A percentile compares a stretch with the other conserved stretches of the same genome.
These are phyloP conservation scores for Fusarium nodosum DNA, from an alignment of 2,329 filamentous ascomycete species.

Conservation along the genomic window DNA sequence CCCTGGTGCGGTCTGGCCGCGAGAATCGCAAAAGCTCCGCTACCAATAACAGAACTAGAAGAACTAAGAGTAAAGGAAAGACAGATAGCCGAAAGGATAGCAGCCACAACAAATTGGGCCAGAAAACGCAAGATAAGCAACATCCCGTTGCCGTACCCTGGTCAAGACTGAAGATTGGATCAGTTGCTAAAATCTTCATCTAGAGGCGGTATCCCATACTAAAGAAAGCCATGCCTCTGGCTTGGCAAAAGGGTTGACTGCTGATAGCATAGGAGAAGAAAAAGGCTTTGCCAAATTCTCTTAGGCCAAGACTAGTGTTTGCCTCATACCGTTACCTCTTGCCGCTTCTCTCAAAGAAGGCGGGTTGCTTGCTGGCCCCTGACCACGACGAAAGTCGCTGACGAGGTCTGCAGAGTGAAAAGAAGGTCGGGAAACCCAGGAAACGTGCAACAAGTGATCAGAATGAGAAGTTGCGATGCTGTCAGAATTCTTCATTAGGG, in stretches of 20 bases:
- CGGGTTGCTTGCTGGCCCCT: neutral
- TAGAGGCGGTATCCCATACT: neutral
- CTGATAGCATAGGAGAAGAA: neutral
- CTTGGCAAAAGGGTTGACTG: neutral
- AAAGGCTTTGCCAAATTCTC: neutral
- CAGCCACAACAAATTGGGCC: neutral
- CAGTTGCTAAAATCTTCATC: neutral
- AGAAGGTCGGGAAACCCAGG: neutral
- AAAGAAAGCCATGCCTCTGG: neutral
- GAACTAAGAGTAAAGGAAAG: neutral
- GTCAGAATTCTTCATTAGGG: neutral
- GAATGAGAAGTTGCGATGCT: neutral
- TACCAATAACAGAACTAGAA: neutral
- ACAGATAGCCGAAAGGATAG: neutral
- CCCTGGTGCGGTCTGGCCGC: constrained; percentile 20
- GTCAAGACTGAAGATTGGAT: neutral
- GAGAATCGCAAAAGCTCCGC: constrained; percentile 15
- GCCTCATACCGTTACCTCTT: neutral
- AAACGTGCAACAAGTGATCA: neutral
- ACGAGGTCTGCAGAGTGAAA: neutral
- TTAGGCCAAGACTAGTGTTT: neutral
- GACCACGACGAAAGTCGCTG: neutral
- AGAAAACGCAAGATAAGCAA: neutral
- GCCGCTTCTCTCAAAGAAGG: neutral
- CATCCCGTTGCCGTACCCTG: neutral